Conservation (phyloP, 73 alveolate species). For the Effrenium voratum region DNA sequence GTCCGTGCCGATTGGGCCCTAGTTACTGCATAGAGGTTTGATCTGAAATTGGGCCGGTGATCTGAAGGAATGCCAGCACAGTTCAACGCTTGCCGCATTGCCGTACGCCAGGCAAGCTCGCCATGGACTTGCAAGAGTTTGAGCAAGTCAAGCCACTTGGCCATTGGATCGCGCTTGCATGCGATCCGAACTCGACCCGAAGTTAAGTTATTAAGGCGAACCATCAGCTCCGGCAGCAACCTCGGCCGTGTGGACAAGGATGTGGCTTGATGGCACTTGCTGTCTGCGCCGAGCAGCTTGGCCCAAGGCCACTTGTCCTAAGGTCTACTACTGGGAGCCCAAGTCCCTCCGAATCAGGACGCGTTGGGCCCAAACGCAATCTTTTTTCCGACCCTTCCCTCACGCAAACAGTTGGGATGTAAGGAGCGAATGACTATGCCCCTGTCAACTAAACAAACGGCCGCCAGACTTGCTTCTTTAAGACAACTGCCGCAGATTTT, state of each 20-base stretch:
- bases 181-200: background rate
- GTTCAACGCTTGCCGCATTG: background rate
- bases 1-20: too few relatives aligned
- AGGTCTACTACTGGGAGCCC: conserved; percentile 94
- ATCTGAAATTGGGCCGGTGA: too few relatives aligned
- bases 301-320: too few relatives aligned
- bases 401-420: too few relatives aligned
- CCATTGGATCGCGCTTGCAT: too few relatives aligned
- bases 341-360: conserved; percentile 66
- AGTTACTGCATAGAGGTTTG: too few relatives aligned
- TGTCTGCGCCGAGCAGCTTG: background rate
- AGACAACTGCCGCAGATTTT: too few relatives aligned
- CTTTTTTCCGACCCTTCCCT: too few relatives aligned
- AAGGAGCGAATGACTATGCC: too few relatives aligned
- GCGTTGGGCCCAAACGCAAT: background rate
- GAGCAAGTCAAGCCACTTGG: background rate
- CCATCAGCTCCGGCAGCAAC: conserved; percentile 64
- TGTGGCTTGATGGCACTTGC: background rate
- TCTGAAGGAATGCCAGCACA: too few relatives aligned
- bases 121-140: conserved; percentile 62
- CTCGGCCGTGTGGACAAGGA: conserved; percentile 63
- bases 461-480: too few relatives aligned
- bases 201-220: background rate
- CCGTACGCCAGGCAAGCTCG: conserved; percentile 48
- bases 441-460: too few relatives aligned